Evolutionary conservation across 2,329 filamentous ascomycete genomes (phyloP), one percentile per base, ranked within the genome.

Genomic region (Sordariomycetes sp.): DNA sequence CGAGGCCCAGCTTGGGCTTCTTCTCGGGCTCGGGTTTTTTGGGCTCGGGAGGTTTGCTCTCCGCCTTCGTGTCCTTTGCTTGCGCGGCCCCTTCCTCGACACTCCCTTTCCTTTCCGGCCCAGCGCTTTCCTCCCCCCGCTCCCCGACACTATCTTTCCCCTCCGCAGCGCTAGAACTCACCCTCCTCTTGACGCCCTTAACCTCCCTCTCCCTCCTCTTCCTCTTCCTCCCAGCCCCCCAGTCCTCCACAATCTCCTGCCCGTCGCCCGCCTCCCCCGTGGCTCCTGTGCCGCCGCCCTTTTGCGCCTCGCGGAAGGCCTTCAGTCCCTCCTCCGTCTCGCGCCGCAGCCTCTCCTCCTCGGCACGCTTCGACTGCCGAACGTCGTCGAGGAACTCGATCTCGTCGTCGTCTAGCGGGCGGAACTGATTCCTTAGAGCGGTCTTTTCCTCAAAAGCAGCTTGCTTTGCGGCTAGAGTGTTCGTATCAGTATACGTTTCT

Each of bases 391-490:
- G 71, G 62, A 90, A 92, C 22, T 86, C 87, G 55, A 87, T 76
- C 72, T 92, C 89, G 66, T 90, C 87, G 59, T 90, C 86, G 66
- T 92, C 85, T 34, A 94, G 76, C 2, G 85, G 76, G 45, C 85
- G 81, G 67, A 90, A 91, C 72, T 92, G 89, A 64, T 92, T 88
- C 65, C 82, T 81, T 56, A 92, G 74, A 62, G 79, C 79, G 61
- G 78, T 79, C 61, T 84, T 77, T 69, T 92, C 88, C 68, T 90
- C 88, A 68, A 90, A 90, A 10, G 85, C 87, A 22, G 88, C 87
- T 71, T 92, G 86, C 70, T 91, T 92, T 59, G 87, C 86, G 62
- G 84, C 87, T 86, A n/a, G n/a, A n/a, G 58, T 56, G 28, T 45
- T 39, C 2, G 39, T 17, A 17, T 45, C 15, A 45, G 15, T 17